Conservation (phyloP, 179 eudicot species). For the Beta corolliflora region DNA sequence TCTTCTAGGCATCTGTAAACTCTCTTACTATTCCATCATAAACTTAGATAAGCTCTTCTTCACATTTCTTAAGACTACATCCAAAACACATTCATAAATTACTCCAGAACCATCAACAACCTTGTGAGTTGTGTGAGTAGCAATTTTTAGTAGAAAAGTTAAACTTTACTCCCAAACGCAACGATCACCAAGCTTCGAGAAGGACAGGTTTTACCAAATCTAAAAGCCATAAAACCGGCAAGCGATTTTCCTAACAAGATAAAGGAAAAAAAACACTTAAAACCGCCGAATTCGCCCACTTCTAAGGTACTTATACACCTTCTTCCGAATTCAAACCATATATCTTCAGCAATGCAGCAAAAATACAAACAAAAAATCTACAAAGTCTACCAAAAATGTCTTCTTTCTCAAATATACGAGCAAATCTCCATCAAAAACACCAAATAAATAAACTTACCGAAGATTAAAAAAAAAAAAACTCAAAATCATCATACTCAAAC, state of each 20-base stretch:
- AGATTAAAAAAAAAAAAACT: conserved; percentile 42
- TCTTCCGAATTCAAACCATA: too few species aligned
- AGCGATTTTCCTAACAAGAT: too few species aligned
- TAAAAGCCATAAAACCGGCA: too few species aligned
- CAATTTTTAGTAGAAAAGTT: not conserved
- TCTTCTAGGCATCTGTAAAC: too few species aligned
- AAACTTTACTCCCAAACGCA: not conserved
- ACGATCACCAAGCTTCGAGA: not conserved
- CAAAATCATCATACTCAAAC: conserved; percentile 20
- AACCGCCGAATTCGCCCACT: too few species aligned
- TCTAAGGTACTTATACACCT: too few species aligned
- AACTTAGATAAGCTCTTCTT: too few species aligned
- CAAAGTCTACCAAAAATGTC: not conserved
- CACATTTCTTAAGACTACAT: not conserved
- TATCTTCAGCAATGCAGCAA: too few species aligned
- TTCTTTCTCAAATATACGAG: conserved; percentile 19
- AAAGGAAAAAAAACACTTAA: too few species aligned
- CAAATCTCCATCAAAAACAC: not conserved
- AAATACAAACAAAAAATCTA: not conserved
- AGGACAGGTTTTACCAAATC: too few species aligned
- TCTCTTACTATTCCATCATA: too few species aligned
- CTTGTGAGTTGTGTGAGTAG: not conserved
- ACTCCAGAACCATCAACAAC: too few species aligned
- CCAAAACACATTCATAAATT: not conserved
- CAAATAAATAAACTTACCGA: conserved; percentile 13